phyloP scores from a whole-genome alignment of 768 basidiomycete species.

The Glaciozyma martinii region DNA sequence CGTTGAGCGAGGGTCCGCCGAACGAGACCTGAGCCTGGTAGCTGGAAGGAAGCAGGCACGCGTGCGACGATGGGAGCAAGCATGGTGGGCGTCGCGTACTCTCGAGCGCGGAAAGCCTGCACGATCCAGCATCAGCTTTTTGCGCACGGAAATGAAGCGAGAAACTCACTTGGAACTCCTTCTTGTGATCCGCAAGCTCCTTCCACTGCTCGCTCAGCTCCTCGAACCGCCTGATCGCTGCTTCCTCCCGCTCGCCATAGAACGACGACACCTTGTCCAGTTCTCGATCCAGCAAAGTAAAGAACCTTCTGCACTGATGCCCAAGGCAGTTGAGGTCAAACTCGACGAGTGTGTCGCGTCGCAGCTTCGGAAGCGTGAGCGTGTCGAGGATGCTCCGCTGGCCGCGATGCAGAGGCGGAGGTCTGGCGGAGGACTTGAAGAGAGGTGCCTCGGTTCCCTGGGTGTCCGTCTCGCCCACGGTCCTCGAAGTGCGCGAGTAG shows the following conservation, averaged over 20 bases:
- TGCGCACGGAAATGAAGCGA: not conserved
- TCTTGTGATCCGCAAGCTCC: slow-evolving; percentile 47
- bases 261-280: slow-evolving; percentile 79
- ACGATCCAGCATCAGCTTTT: not conserved
- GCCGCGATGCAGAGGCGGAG: not conserved
- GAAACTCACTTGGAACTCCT: slow-evolving; percentile 9
- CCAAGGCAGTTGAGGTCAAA: slow-evolving; percentile 45
- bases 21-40: slow-evolving; percentile 22
- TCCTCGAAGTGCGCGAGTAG: no score
- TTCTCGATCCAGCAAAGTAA: slow-evolving; percentile 65
- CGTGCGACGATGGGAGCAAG: slow-evolving; percentile 3
- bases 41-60: not conserved
- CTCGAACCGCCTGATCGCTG: slow-evolving; percentile 44
- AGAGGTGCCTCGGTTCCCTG: no score
- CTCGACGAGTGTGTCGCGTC: no score
- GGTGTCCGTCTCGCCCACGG: no score
- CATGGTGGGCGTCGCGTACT: slow-evolving; percentile 3
- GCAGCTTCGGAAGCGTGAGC: slow-evolving; percentile 38
- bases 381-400: not conserved
- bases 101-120: not conserved
- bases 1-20: slow-evolving; percentile 15
- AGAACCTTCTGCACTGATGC: slow-evolving; percentile 59
- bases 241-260: slow-evolving; percentile 61
- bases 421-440: slow-evolving; percentile 32
- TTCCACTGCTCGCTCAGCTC: slow-evolving; percentile 58